A percentile compares a stretch with the other conserved stretches of the same genome.
Evolutionary conservation across 805 yeast genomes (phyloP).

Genomic region (Tetrapisispora phaffii): DNA sequence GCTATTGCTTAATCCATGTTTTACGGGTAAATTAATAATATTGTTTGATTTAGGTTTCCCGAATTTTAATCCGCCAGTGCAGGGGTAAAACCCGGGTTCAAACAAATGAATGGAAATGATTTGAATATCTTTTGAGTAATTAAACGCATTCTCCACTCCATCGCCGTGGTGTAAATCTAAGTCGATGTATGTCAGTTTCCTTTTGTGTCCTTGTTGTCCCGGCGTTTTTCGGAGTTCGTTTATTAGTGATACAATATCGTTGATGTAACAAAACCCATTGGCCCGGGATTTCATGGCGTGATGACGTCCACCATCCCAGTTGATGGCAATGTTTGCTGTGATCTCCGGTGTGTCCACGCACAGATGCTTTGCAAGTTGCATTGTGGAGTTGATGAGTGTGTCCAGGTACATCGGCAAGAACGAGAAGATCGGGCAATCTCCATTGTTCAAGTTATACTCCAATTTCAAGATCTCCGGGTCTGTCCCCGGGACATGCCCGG

Average conservation of each 20-base stretch:
- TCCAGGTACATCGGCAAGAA: constrained; percentile 37
- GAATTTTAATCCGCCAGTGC: constrained; percentile 44
- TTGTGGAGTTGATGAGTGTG: not conserved
- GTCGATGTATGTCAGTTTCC: constrained; percentile 54
- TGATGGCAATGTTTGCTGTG: constrained; percentile 37
- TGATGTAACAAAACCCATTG: constrained; percentile 65
- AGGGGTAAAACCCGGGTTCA: constrained; percentile 66
- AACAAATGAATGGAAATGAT: constrained; percentile 56
- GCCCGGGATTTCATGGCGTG: constrained; percentile 49
- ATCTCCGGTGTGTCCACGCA: constrained; percentile 12
- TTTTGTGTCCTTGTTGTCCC: constrained; percentile 31
- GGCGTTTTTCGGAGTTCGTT: constrained; percentile 36
- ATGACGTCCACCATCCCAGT: constrained; percentile 78
- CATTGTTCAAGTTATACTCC: constrained; percentile 10
- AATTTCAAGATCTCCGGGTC: not conserved
- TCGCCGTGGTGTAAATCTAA: constrained; percentile 75
- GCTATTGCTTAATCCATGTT: constrained; percentile 45
- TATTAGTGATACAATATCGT: constrained; percentile 56
- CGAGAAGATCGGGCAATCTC: constrained; percentile 60
- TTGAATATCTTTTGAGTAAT: constrained; percentile 42
- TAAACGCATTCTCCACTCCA: constrained; percentile 63
- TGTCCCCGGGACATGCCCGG: no score
- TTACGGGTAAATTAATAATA: constrained; percentile 44
- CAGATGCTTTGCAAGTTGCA: not conserved
- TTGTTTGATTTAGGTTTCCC: no score